Base-by-base conservation (phyloP, 1,284 basidiomycete species). In the Earliella scabrosa region DNA sequence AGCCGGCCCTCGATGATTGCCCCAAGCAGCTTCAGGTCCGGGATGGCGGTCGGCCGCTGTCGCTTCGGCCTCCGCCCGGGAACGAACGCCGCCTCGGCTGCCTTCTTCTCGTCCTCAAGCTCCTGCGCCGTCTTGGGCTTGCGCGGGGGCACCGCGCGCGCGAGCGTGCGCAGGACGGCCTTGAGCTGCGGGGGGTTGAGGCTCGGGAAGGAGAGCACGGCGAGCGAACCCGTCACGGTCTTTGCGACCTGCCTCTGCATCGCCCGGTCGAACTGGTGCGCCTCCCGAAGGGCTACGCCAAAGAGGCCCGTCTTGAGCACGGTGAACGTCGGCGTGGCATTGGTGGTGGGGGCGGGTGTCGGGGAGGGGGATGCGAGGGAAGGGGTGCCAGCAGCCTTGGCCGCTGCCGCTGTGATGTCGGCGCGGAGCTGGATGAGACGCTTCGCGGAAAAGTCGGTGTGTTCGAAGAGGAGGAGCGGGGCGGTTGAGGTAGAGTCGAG, bases 1-100 rank as follows among this genome's bases (percentile, higher is more conserved):
- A 92, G 80, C 62, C 80, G 75, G 26, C 88, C 87, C 66, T 92
- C 91, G 55, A 92, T 81, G 54, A 92, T 72, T 38, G 88, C 90
- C 18, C 90, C 91, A 55, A 90, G 77, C n/a, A 93, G 71, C 64
- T 75, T 81, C 54, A 93, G 69, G 67, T 88, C 85, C 4, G 90
- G 90, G 14, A 77, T 71, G 54, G 82, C 70, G 26, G 75, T 71
- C 47, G 82, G 79, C 49, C 77, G 77, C 60, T 80, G 72, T 48
- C 77, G 81, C 72, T 86, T 88, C 63, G 80, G 75, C 61, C 86
- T 78, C 59, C 87, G 75, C 21, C 90, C 89, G 2, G 90, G 90
- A 4, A 71, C 67, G 58, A 67, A 69, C 40, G 82, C 80, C n/a
- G 81, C 82, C 68, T 83, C 86, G 40, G 75, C 80, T 20, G 77